Evolutionary conservation across 306 rosid species (phyloP), one percentile per base, ranked within the genome.

Genomic region (Quercus parvula): DNA sequence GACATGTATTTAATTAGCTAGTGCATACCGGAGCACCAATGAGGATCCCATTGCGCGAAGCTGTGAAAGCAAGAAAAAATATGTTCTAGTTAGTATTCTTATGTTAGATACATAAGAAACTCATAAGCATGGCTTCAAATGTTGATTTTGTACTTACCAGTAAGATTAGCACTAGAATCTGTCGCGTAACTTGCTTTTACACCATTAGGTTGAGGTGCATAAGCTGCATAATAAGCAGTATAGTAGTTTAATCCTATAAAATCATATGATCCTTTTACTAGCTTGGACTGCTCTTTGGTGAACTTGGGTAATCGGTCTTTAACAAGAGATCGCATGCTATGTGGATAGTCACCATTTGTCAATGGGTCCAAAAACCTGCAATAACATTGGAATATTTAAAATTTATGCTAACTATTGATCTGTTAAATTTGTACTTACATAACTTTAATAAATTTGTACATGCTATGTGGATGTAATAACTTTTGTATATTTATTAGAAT

Each of bases 201-300:
- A 1, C 56, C 64, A 11, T n/a, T 79, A 56, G 3, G 27, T 1
- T 84, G 61, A 61, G 89, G 83, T 56, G 76, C 51, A 68, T 75
- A 27, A 41, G 82, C 63, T 61, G 82, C 94, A 76, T 85, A 90
- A 35, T 81, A 30, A 30, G 87, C 69, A 56, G 89, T 81, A 84
- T 90, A 90, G 67, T 90, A 90, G 77, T 90, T 90, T 68, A 90
- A 9, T 72, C 96, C 96, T 12, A 91, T 41, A 55, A 91, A 91
- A 80, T 91, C 93, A 9, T 75, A 86, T 59, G 96, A 88, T 13
- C 89, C 86, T 28, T 86, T 86, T 17, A 90, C 77, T 84, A 82
- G 78, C 51, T 75, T 49, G 51, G 77, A 83, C 57, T 90, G 74
- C 15, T 82, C 75, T 74, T 56, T 41, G 1, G 88, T 79, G 78